phyloP scores from a whole-genome alignment of 257 asterid species.

The Scutellaria barbata region DNA sequence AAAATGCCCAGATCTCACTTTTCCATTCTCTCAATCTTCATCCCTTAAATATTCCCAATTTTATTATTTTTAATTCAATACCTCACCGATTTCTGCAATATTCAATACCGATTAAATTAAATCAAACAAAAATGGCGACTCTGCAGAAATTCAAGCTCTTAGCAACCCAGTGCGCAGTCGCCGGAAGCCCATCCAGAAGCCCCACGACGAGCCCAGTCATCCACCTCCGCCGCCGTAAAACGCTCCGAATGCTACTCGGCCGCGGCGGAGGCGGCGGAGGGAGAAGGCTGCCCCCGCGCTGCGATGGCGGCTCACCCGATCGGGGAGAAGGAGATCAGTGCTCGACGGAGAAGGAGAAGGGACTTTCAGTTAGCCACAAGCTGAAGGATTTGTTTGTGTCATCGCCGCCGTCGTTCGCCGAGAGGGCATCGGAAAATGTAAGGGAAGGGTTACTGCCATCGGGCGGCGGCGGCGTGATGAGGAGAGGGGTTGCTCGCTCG shows the following conservation, averaged over 20 bases:
- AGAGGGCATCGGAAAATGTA: constrained; percentile 46
- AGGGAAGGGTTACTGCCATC: constrained; percentile 42
- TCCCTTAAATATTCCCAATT: constrained; percentile 5
- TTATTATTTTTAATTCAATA: neutral
- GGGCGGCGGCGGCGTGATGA: constrained; percentile 35
- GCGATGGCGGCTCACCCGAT: constrained; percentile 47
- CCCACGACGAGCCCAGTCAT: constrained; percentile 81
- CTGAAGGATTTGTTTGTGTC: constrained; percentile 64
- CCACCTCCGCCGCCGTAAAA: constrained; percentile 84
- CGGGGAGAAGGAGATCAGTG: constrained; percentile 35
- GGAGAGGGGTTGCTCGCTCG: constrained; percentile 41
- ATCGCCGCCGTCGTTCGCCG: constrained; percentile 70
- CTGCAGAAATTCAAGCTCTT: constrained; percentile 80
- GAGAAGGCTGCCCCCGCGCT: constrained; percentile 33
- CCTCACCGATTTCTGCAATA: constrained; percentile 14
- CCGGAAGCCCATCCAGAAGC: constrained; percentile 81
- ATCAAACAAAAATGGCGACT: constrained; percentile 53
- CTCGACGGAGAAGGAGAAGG: constrained; percentile 35
- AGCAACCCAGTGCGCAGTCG: constrained; percentile 84
- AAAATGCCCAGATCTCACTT: constrained; percentile 52
- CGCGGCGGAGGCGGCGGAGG: constrained; percentile 50
- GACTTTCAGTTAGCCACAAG: constrained; percentile 48
- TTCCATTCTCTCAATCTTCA: constrained; percentile 23
- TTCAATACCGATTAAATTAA: neutral
- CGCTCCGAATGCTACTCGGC: constrained; percentile 81